A percentile compares a stretch with the other conserved stretches of the same genome.
Conservation (phyloP, 2,329 filamentous ascomycete species). For the Lasiodiplodia sp. region DNA sequence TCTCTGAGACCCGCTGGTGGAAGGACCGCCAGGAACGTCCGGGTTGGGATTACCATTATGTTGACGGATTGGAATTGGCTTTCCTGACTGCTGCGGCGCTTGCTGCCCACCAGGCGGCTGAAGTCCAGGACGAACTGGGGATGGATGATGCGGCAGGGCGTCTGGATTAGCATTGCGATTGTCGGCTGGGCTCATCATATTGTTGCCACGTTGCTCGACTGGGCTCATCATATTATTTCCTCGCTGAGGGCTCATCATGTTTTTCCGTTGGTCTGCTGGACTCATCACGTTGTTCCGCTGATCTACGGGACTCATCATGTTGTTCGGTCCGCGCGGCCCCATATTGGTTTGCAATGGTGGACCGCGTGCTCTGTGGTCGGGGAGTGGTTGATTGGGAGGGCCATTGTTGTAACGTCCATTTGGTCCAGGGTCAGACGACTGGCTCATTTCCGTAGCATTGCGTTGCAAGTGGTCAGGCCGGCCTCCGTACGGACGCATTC, state of each 20-base stretch:
- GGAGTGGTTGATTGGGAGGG: slow-evolving; percentile 21
- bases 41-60: slow-evolving; percentile 53
- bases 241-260: background rate
- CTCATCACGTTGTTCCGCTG: slow-evolving; percentile 9
- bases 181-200: slow-evolving; percentile 15
- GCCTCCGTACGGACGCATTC: slow-evolving; percentile 30
- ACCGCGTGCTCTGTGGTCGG: slow-evolving; percentile 31
- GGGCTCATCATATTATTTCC: background rate
- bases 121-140: slow-evolving; percentile 34
- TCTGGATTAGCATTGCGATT: background rate
- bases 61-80: slow-evolving; percentile 60
- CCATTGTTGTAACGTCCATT: slow-evolving; percentile 21
- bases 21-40: slow-evolving; percentile 33
- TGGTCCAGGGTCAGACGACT: slow-evolving; percentile 22
- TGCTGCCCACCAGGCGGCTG: slow-evolving; percentile 15
- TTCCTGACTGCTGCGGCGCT: background rate
- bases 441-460: slow-evolving; percentile 40
- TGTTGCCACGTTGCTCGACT: background rate
- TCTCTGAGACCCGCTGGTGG: slow-evolving; percentile 11
- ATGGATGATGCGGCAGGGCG: slow-evolving; percentile 37
- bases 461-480: slow-evolving; percentile 43
- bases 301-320: slow-evolving; percentile 37
- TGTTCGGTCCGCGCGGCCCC: slow-evolving; percentile 33
- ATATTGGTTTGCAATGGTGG: slow-evolving; percentile 17
- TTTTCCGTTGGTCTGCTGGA: slow-evolving; percentile 6